Base-by-base conservation (phyloP, 148 eudicot species). In the Vaccinium myrtillus region DNA sequence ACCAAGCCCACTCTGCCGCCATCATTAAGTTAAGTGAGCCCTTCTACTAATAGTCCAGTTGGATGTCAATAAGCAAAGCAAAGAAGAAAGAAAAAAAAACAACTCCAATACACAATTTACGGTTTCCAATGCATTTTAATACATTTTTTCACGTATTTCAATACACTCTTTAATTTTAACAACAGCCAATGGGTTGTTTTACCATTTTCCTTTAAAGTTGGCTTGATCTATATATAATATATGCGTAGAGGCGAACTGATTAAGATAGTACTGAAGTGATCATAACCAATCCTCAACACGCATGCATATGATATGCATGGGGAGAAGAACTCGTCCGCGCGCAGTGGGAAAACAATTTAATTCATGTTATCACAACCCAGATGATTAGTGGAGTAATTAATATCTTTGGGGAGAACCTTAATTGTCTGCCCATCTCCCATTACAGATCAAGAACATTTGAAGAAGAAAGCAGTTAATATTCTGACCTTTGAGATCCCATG, bases 401-500 rank as follows among this genome's bases (percentile, higher is more conserved):
- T 23, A 32, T 18, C 12, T 71, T 18, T 59, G 71, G 11, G 30
- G 32, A 65, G 71, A 65, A 65, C 32, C 71, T 23, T n/a, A n/a
- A n/a, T n/a, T 75, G 7, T 75, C 12, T 43, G 56, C 51, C 30
- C 58, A 50, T 5, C 46, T 43, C 80, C 14, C 80, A 25, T 56
- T 55, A 19, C 12, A 56, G 14, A 56, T 4, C 23, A 8, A 79
- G 18, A 9, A 25, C 36, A 78, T 51, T 13, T 19, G 13, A 27
- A 14, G 16, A 53, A 4, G 59, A 6, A 10, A n/a, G 0, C 21
- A 85, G 8, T 18, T 58, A 16, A 21, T n/a, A n/a, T n/a, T 36
- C 86, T 39, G 21, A 96, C 99, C 99, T 93, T 95, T 95, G 84
- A 96, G 97, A 82, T 96, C 99, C 99, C 99, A 96, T 56, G 99